Evolutionary conservation across 176 grass and related monocot species (phyloP), one percentile per base, ranked within the genome.

Genomic region (Aegilops longissima): DNA sequence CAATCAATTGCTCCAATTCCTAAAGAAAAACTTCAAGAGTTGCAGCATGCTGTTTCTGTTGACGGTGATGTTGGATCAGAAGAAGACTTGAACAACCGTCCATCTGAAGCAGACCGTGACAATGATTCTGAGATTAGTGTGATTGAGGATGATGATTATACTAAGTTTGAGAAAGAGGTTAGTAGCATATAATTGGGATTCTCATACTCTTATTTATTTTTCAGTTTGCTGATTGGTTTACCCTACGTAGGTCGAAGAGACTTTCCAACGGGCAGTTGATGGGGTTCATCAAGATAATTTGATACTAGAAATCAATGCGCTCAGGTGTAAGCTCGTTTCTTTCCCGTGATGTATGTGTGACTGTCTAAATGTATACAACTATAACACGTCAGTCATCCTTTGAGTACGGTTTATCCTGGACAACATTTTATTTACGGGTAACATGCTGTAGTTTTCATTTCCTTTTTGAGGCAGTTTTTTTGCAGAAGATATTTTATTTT

Each of bases 111-210:
- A 63, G 70, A 84, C 38, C 82, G 67, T 69, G 89, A 87, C 9
- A 70, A 88, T 88, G 86, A 95, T 82, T 86, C 70, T 18, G 78
- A 82, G 34, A 64, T 62, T 44, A 79, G 69, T 5, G 70, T 40
- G 12, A 47, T 62, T 80, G 89, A 91, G 61, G 86, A 91, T 31
- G 89, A 91, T 87, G 97, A 95, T 88, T 88, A 90, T 88, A 77
- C 70, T 61, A 95, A 98, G 80, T 98, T 98, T 80, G 96, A 94
- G 71, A 93, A 92, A 84, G 96, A 98, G 96, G 96, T 98, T 88
- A 83, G 71, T 47, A 42, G 25, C 27, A 27, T 21, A 84, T 76
- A 66, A 20, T 85, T 73, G 11, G 47, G 9, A 29, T 70, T 85
- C 52, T 62, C 17, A 27, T 4, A 35, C 31, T 44, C 20, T 45